Evolutionary conservation across 208 protist genomes (phyloP).

Genomic region (Trypanosoma platydactyli): DNA sequence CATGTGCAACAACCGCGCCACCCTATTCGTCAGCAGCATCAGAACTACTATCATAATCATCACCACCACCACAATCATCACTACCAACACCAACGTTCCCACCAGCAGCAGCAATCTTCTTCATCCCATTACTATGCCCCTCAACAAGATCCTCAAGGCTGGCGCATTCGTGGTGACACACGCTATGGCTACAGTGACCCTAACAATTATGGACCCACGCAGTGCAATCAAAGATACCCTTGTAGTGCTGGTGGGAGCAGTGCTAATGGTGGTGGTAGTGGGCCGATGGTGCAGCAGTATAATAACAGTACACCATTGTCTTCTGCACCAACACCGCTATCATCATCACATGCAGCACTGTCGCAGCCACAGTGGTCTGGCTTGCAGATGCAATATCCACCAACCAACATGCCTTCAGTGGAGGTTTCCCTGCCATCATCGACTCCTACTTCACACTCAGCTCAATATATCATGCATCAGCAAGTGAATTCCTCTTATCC

Average conservation of each 20-base stretch:
- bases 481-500: conserved; percentile 7
- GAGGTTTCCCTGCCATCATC: no score
- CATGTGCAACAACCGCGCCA: background rate
- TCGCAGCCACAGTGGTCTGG: conserved; percentile 5
- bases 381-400: background rate
- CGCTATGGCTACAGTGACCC: conserved; percentile 6
- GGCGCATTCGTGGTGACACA: background rate
- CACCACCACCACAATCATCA: background rate
- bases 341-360: no score
- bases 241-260: no score
- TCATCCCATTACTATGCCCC: conserved; percentile 9
- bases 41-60: no score
- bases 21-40: conserved; percentile 3
- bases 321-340: background rate
- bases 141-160: conserved; percentile 12
- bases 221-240: background rate
- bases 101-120: conserved; percentile 6
- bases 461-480: no score
- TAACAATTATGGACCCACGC: background rate
- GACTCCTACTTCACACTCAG: no score
- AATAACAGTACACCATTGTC: background rate
- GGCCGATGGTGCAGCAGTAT: conserved; percentile 4
- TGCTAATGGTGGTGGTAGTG: background rate
- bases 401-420: background rate
- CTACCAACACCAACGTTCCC: background rate